Evolutionary conservation across 305 asterid genomes (phyloP), one percentile per base, ranked within the genome.

Genomic region (Ilex paraguariensis): DNA sequence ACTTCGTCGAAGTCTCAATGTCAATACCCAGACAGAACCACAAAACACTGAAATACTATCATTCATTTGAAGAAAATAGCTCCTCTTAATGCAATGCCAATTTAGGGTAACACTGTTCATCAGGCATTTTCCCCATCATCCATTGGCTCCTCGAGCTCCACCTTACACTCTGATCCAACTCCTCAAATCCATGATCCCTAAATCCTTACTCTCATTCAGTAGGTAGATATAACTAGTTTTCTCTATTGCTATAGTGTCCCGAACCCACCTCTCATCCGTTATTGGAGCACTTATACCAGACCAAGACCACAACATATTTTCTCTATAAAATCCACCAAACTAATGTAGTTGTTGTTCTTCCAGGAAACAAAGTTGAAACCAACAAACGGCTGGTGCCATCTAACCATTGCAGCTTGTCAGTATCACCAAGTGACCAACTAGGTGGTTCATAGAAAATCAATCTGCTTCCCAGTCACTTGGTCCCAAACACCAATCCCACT

Each of bases 401-500:
- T 56, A 88, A 63, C 98, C 96, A 91, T 54, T 91, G 96, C 16
- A 91, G 67, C 74, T 79, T 88, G 65, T 88, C 98, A 5, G 98
- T 96, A 54, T 91, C 98, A 12, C 98, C 98, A 10, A 91, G 80
- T 0, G 98, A 82, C 95, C 98, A 91, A 0, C 92, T 88, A 0
- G 68, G 64, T 0, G 90, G 94, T 77, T 91, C 98, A 54, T 91
- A 88, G 82, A 84, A 91, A 88, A 62, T 91, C 98, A 3, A 77
- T 73, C 67, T 86, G 96, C 60, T 86, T 76, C 0, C 98, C 98
- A 1, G 87, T 81, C 7, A 80, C 81, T 61, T 81, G 96, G 58
- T 91, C 96, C 98, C 98, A 91, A 31, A 87, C 91, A 45, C 96
- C 95, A 64, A 91, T 76, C 2, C 96, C 98, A n/a, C 64, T 90